Evolutionary conservation across 331 rosid genomes (phyloP).

Genomic region (Acacia concinna): DNA sequence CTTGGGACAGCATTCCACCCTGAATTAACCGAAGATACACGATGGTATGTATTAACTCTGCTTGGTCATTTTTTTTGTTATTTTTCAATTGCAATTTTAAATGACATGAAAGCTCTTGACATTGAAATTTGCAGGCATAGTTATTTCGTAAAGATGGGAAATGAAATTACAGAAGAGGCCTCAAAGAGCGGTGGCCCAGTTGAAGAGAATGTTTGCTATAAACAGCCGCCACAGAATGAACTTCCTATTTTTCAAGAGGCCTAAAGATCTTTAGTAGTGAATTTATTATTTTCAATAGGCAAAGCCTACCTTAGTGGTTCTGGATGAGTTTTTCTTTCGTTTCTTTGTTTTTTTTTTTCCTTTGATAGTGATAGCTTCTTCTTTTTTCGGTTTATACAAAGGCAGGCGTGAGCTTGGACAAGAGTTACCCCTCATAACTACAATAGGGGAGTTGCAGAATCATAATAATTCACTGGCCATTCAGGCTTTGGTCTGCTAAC

Average conservation of each 20-base stretch:
- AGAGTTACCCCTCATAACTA: no score
- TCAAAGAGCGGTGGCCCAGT: slow-evolving; percentile 53
- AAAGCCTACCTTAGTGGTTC: neutral
- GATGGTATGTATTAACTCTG: slow-evolving; percentile 63
- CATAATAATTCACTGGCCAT: no score
- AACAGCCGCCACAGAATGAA: slow-evolving; percentile 23
- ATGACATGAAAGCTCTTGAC: slow-evolving; percentile 18
- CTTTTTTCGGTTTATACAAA: no score
- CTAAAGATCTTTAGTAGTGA: neutral
- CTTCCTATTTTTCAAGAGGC: slow-evolving; percentile 46
- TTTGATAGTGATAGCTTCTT: slow-evolving; percentile 1
- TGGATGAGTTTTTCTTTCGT: no score
- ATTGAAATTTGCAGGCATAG: slow-evolving; percentile 74
- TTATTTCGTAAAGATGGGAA: slow-evolving; percentile 79
- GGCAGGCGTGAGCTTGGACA: no score
- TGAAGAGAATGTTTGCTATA: slow-evolving; percentile 2
- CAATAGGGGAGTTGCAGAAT: no score
- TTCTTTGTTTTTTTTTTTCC: no score
- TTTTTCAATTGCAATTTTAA: neutral
- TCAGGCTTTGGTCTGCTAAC: no score
- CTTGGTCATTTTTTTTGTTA: neutral
- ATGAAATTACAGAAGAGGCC: slow-evolving; percentile 54
- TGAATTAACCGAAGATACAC: slow-evolving; percentile 86
- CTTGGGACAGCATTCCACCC: slow-evolving; percentile 96
- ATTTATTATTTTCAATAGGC: neutral